Conservation (phyloP, 768 basidiomycete species). For the Agrocybe pediades region DNA sequence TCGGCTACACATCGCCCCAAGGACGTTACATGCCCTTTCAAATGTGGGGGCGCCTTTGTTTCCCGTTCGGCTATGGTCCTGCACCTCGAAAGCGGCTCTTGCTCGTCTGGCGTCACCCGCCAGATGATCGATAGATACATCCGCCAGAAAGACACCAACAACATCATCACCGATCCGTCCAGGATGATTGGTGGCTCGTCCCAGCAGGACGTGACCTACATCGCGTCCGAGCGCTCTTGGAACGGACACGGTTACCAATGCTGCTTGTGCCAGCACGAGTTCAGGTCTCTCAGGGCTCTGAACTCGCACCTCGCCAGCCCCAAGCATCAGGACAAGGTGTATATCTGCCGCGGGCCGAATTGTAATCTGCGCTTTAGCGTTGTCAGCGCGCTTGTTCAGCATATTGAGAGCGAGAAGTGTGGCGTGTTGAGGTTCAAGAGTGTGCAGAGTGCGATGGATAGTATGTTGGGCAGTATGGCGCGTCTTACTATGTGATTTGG, state of each 20-base stretch:
- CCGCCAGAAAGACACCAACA: slow-evolving; percentile 41
- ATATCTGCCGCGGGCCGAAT: slow-evolving; percentile 50
- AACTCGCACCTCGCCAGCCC: slow-evolving; percentile 71
- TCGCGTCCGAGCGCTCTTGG: slow-evolving; percentile 38
- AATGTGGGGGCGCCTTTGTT: slow-evolving; percentile 51
- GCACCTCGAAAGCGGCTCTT: slow-evolving; percentile 65
- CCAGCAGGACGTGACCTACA: slow-evolving; percentile 24
- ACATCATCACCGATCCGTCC: slow-evolving; percentile 57
- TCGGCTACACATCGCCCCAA: slow-evolving; percentile 51
- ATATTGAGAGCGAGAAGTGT: slow-evolving; percentile 66
- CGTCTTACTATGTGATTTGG: slow-evolving; percentile 45
- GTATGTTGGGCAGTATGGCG: slow-evolving; percentile 20
- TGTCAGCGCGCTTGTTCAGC: slow-evolving; percentile 62
- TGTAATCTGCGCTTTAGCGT: slow-evolving; percentile 48
- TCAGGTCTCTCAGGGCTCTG: slow-evolving; percentile 41
- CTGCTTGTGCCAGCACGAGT: slow-evolving; percentile 55
- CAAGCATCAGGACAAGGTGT: slow-evolving; percentile 51
- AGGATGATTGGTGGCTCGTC: slow-evolving; percentile 41
- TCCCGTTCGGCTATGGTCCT: slow-evolving; percentile 55
- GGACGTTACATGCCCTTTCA: slow-evolving; percentile 35
- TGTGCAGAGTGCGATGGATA: slow-evolving; percentile 30
- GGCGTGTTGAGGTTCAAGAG: slow-evolving; percentile 50
- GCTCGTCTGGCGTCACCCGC: slow-evolving; percentile 48
- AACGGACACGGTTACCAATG: slow-evolving; percentile 60
- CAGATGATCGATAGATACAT: slow-evolving; percentile 43